phyloP scores from a whole-genome alignment of 805 yeast genomes.

The Hermanozyma aechmeae region DNA sequence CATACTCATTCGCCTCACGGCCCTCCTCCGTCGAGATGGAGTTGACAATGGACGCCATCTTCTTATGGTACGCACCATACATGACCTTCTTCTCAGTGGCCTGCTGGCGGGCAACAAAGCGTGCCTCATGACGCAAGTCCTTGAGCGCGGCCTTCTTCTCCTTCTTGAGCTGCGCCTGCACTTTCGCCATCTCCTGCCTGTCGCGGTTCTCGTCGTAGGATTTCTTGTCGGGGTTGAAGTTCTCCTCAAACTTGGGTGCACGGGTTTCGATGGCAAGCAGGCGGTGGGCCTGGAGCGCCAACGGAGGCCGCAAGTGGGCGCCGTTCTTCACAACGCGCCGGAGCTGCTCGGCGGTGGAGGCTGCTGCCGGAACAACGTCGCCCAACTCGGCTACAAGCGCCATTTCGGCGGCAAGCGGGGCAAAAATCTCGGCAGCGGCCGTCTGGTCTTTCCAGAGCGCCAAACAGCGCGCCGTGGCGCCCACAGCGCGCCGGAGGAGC shows the following conservation, averaged over 20 bases:
- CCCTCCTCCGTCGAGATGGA: constrained; percentile 91
- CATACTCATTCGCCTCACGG: constrained; percentile 87
- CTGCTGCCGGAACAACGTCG: neutral
- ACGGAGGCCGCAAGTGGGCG: constrained; percentile 31
- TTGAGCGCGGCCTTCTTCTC: constrained; percentile 83
- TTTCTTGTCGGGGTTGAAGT: constrained; percentile 91
- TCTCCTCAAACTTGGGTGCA: constrained; percentile 91
- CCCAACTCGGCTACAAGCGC: constrained; percentile 27
- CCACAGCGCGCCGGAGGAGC: no score
- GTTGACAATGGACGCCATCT: constrained; percentile 80
- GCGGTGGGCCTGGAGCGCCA: constrained; percentile 73
- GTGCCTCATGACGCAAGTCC: constrained; percentile 83
- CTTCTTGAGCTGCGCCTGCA: constrained; percentile 79
- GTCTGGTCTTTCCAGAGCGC: constrained; percentile 53
- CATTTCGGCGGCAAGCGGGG: constrained; percentile 37
- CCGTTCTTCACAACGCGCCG: neutral
- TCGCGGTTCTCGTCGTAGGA: constrained; percentile 78
- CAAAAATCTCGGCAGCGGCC: constrained; percentile 50
- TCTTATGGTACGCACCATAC: constrained; percentile 74
- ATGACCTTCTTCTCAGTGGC: constrained; percentile 67
- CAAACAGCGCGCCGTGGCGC: no score
- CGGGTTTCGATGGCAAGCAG: constrained; percentile 77
- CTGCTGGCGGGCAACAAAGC: constrained; percentile 79
- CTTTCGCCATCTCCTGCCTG: constrained; percentile 74
- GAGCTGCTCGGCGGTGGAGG: neutral